Evolutionary conservation across 192 early-diverging fungal species (phyloP).

Genomic region (Linnemannia elongata): DNA sequence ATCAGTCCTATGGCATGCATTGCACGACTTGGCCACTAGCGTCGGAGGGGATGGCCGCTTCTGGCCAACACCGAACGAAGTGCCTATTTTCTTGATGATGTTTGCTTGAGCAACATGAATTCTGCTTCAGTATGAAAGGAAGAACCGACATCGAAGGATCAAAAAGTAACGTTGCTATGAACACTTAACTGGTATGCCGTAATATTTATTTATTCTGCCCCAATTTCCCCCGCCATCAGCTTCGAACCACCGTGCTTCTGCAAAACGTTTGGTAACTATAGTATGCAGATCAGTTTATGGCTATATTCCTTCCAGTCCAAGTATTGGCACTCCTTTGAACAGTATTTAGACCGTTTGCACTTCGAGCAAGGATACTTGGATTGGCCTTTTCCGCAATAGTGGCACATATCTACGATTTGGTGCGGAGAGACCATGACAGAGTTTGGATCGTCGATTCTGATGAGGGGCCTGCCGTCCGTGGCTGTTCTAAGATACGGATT

Average conservation of each 20-base stretch:
- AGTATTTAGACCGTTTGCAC: slow-evolving; percentile 37
- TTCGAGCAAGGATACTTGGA: slow-evolving; percentile 41
- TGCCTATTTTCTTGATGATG: too few species aligned
- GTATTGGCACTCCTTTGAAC: slow-evolving; percentile 43
- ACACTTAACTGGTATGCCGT: slow-evolving; percentile 40
- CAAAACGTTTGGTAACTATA: slow-evolving; percentile 23
- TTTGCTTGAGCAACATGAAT: slow-evolving; percentile 1
- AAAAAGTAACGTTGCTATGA: slow-evolving; percentile 28
- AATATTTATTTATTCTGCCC: slow-evolving; percentile 46
- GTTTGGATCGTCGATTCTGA: slow-evolving; percentile 50
- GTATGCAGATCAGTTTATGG: slow-evolving; percentile 39
- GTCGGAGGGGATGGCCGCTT: too few species aligned
- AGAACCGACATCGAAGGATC: slow-evolving; percentile 17
- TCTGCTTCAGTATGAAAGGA: slow-evolving; percentile 31
- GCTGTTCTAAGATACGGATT: slow-evolving; percentile 45
- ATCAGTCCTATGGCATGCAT: too few species aligned
- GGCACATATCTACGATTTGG: slow-evolving; percentile 48
- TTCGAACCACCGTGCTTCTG: slow-evolving; percentile 34
- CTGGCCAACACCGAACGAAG: too few species aligned
- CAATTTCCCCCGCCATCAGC: slow-evolving; percentile 35
- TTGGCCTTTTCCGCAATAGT: slow-evolving; percentile 41
- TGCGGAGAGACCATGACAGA: slow-evolving; percentile 44
- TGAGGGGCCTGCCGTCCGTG: slow-evolving; percentile 44
- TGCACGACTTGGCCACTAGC: too few species aligned
- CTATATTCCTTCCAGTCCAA: slow-evolving; percentile 49